Percentiles rank a stretch among this genome's conserved stretches.
Conservation (phyloP, 257 asterid species). For the Fraxinus excelsior region DNA sequence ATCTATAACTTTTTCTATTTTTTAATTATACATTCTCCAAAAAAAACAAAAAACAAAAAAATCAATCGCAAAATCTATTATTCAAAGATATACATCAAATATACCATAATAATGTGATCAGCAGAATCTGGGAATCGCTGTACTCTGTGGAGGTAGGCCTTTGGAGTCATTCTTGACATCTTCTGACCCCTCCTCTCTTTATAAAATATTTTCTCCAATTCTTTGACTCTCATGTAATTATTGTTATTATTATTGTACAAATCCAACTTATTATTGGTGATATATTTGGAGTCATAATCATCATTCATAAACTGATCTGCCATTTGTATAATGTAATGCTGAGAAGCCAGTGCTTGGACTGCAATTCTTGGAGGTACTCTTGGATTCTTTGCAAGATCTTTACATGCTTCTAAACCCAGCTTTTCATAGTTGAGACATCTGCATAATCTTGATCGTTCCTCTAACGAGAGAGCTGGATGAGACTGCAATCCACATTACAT, state of each 20-base stretch:
- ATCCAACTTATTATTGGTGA: constrained; percentile 30
- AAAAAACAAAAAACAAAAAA: too few relatives aligned
- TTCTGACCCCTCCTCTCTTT: neutral
- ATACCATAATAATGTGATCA: neutral
- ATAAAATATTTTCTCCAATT: neutral
- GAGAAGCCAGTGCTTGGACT: constrained; percentile 67
- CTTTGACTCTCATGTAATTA: neutral
- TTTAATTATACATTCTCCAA: too few relatives aligned
- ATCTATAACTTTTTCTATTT: too few relatives aligned
- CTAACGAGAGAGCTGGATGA: constrained; percentile 65
- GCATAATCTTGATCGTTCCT: constrained; percentile 71
- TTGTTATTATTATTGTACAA: constrained; percentile 31
- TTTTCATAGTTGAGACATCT: constrained; percentile 80
- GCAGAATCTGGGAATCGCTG: neutral
- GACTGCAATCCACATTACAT: constrained; percentile 46
- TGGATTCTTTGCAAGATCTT: constrained; percentile 78
- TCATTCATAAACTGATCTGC: neutral
- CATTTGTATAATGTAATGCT: constrained; percentile 32
- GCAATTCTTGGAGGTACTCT: constrained; percentile 74
- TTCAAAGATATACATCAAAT: too few relatives aligned
- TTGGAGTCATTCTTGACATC: neutral
- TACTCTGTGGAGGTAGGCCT: neutral
- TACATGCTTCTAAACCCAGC: constrained; percentile 79
- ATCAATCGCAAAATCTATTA: too few relatives aligned
- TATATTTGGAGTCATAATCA: constrained; percentile 1